Percentiles rank a stretch among this genome's conserved stretches.
Conservation (phyloP, 495 filamentous ascomycete species). For the Neurospora sublineolata region DNA sequence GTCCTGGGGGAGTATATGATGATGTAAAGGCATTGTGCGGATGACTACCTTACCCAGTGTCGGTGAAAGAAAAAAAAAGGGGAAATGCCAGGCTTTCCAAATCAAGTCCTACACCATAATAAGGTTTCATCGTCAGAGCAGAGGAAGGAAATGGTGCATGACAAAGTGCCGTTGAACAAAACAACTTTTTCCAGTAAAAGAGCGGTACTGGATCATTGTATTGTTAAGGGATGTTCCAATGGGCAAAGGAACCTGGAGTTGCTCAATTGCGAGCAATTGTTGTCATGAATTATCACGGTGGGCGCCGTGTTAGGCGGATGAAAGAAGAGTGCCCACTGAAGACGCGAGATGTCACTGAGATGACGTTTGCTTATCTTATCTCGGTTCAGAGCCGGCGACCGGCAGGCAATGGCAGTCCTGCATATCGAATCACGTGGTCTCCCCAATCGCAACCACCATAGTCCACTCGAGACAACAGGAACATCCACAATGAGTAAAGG, state of each 20-base stretch:
- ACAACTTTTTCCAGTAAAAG: too few relatives aligned
- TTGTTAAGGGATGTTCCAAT: not conserved
- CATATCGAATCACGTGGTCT: not conserved
- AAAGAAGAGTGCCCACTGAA: not conserved
- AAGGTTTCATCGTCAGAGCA: too few relatives aligned
- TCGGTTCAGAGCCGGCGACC: not conserved
- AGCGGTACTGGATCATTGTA: not conserved
- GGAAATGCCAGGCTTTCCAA: too few relatives aligned
- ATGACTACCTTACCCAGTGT: too few relatives aligned
- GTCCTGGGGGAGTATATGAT: too few relatives aligned
- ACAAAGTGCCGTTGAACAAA: too few relatives aligned
- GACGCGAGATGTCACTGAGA: not conserved
- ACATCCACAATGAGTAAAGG: fast-evolving
- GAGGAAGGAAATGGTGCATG: too few relatives aligned
- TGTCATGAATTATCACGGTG: not conserved
- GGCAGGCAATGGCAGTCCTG: not conserved
- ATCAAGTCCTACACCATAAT: too few relatives aligned
- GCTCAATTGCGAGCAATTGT: not conserved
- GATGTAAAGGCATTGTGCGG: too few relatives aligned
- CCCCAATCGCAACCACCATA: not conserved
- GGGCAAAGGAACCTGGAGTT: not conserved
- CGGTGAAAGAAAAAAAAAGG: too few relatives aligned
- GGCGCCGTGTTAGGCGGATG: not conserved
- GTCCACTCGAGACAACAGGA: not conserved
- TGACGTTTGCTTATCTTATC: not conserved